Evolutionary conservation across 2,329 filamentous ascomycete species (phyloP).

Genomic region (Plenodomus lindquistii): DNA sequence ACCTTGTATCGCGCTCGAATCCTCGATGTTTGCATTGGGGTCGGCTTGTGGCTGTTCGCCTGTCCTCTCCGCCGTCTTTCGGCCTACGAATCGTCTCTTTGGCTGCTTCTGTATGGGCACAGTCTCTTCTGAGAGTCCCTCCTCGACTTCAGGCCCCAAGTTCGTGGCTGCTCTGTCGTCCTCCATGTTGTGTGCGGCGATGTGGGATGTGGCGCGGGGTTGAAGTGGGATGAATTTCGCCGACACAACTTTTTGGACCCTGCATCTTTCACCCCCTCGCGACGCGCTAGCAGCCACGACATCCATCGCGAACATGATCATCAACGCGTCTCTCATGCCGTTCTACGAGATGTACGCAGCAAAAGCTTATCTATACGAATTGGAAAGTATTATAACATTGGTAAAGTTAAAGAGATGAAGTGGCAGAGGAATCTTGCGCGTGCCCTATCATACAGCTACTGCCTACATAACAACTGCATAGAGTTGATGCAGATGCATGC

Average conservation of each 20-base stretch:
- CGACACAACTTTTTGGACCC: slow-evolving; percentile 13
- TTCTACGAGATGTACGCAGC: no score
- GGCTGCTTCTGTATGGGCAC: slow-evolving; percentile 66
- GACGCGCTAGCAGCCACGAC: background rate
- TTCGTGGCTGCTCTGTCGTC: slow-evolving; percentile 73
- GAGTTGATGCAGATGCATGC: no score
- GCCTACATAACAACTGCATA: no score
- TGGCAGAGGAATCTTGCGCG: no score
- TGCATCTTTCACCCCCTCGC: background rate
- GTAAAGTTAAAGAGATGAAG: no score
- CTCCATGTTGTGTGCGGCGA: slow-evolving; percentile 62
- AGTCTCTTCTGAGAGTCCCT: slow-evolving; percentile 61
- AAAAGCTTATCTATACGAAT: no score
- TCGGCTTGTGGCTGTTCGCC: slow-evolving; percentile 48
- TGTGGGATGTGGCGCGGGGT: slow-evolving; percentile 16
- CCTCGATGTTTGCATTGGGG: slow-evolving; percentile 56
- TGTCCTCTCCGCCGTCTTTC: slow-evolving; percentile 68
- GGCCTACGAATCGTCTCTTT: slow-evolving; percentile 89
- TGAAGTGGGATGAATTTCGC: slow-evolving; percentile 16
- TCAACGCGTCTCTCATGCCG: no score
- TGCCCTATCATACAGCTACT: no score
- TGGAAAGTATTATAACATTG: no score
- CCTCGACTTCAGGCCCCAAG: slow-evolving; percentile 69
- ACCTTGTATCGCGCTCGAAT: slow-evolving; percentile 72
- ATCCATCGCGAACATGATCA: background rate